phyloP scores from a whole-genome alignment of 805 yeast genomes.

The Naumovozyma castellii region DNA sequence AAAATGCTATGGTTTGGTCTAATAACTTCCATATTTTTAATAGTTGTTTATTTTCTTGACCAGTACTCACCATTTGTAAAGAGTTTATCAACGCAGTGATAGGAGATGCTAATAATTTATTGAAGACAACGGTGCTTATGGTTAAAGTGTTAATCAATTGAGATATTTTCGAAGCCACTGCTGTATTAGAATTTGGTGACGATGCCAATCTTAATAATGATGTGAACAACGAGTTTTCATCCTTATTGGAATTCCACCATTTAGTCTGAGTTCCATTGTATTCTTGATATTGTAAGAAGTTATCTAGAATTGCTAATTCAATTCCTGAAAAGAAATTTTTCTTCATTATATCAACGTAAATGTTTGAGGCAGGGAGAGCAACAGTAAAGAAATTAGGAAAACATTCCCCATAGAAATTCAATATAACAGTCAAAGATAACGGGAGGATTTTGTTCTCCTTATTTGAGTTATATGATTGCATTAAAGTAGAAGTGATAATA shows the following conservation, averaged over 20 bases:
- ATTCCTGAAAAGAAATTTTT: slow-evolving; percentile 35
- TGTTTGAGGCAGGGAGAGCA: slow-evolving; percentile 28
- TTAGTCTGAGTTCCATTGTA: slow-evolving; percentile 44
- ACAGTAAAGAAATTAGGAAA: slow-evolving; percentile 31
- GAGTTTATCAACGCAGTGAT: slow-evolving; percentile 45
- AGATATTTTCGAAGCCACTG: slow-evolving; percentile 36
- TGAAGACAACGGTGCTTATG: slow-evolving; percentile 46
- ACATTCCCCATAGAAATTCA: slow-evolving; percentile 32
- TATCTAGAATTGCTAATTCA: slow-evolving; percentile 50
- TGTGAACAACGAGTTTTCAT: slow-evolving; percentile 54
- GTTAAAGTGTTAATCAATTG: slow-evolving; percentile 42
- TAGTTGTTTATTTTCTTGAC: slow-evolving; percentile 6
- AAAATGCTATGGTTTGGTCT: slow-evolving; percentile 69
- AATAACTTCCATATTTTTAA: slow-evolving; percentile 49
- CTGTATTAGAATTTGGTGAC: slow-evolving; percentile 19
- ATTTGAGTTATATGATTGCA: slow-evolving; percentile 32
- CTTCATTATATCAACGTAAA: slow-evolving; percentile 31
- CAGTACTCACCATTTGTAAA: slow-evolving; percentile 24
- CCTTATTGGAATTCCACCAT: slow-evolving; percentile 65
- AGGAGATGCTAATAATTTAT: slow-evolving; percentile 44
- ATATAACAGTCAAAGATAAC: slow-evolving; percentile 38
- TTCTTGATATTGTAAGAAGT: slow-evolving; percentile 53
- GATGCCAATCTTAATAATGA: slow-evolving; percentile 48
- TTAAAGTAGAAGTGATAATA: slow-evolving; percentile 33
- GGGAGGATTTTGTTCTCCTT: slow-evolving; percentile 38